Base-by-base conservation (phyloP, 371 early-diverging fungal genomes). In the Actinomortierella wolfii region DNA sequence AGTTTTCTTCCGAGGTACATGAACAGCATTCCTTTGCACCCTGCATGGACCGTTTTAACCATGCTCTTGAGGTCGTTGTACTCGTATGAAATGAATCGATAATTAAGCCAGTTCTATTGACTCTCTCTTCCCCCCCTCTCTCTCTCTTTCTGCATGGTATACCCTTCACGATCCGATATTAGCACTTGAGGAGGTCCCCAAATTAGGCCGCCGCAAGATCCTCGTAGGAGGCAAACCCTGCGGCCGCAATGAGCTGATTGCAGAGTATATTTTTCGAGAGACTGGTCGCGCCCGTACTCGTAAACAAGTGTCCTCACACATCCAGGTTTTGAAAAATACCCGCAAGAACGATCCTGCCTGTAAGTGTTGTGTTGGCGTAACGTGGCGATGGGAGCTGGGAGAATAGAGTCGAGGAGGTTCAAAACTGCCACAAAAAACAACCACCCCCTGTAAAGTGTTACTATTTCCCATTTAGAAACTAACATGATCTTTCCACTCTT, bases 221-320 rank as follows among this genome's bases (percentile, higher is more conserved):
- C 64, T 83, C 7, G 83, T 86, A 46, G 81, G 81, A 50, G 84
- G 85, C 7, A 88, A 90, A 65, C 85, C 90, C 3, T 84, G 85
- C 50, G 87, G 87, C 18, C 83, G 92, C 15, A 92, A 92, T 74
- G 91, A 92, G 61, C 67, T 91, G 25, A 89, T 92, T 45, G 88
- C 92, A 15, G 89, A 90, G 51, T 92, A 79, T 61, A 91, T 91
- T 24, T 86, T 78, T 48, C 85, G 83, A 56, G 83, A 86, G 49
- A 90, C 91, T 1, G 68, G 77, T 47, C 86, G 85, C 44, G 77
- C 81, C 26, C 81, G 92, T 9, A 84, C 91, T 29, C 81, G 90
- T 50, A 92, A 92, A 69, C 92, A 92, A 68, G 91, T 92, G 2
- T 91, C 91, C 1, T 91, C 90, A 6, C 92, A 92, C 57, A 88